Percentiles rank a stretch among this genome's conserved stretches.
Evolutionary conservation across 2,329 filamentous ascomycete genomes (phyloP).

Genomic region (Dichotomopilus funicola): DNA sequence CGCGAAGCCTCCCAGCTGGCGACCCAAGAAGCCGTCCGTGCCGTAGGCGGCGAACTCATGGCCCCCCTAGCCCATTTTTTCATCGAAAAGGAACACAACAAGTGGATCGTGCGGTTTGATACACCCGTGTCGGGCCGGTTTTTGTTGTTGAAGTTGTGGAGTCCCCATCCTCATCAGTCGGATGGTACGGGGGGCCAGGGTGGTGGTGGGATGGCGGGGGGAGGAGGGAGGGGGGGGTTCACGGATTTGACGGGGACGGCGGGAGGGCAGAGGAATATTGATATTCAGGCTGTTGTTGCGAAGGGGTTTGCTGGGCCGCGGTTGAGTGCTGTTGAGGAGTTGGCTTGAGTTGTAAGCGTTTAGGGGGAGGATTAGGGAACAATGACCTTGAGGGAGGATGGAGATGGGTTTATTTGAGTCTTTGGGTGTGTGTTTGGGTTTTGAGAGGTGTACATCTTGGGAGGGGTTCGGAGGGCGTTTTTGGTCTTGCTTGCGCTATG

Average conservation of each 20-base stretch:
- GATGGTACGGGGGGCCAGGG: too few relatives aligned
- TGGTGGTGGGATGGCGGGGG: too few relatives aligned
- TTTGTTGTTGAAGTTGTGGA: slow-evolving; percentile 88
- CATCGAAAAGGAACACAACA: slow-evolving; percentile 75
- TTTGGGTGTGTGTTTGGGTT: not conserved
- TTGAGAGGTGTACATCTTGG: too few relatives aligned
- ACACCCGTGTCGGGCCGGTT: slow-evolving; percentile 75
- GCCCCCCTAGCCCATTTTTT: slow-evolving; percentile 74
- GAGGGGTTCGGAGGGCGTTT: too few relatives aligned
- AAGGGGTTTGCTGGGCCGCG: slow-evolving; percentile 80
- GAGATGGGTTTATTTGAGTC: not conserved
- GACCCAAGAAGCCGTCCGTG: slow-evolving; percentile 50
- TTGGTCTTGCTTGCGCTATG: too few relatives aligned
- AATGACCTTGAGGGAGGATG: not conserved
- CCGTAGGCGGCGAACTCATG: slow-evolving; percentile 55
- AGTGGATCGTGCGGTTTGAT: slow-evolving; percentile 80
- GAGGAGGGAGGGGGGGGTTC: too few relatives aligned
- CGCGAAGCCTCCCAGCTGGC: slow-evolving; percentile 45
- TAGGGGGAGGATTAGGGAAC: too few relatives aligned
- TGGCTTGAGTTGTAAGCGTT: slow-evolving; percentile 37
- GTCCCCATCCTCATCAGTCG: slow-evolving; percentile 55
- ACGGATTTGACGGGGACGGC: too few relatives aligned
- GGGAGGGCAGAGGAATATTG: slow-evolving; percentile 56
- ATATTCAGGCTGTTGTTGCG: slow-evolving; percentile 79
- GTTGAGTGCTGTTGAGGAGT: slow-evolving; percentile 66